phyloP scores from a whole-genome alignment of 805 yeast genomes.

The Ogataea dorogensis region DNA sequence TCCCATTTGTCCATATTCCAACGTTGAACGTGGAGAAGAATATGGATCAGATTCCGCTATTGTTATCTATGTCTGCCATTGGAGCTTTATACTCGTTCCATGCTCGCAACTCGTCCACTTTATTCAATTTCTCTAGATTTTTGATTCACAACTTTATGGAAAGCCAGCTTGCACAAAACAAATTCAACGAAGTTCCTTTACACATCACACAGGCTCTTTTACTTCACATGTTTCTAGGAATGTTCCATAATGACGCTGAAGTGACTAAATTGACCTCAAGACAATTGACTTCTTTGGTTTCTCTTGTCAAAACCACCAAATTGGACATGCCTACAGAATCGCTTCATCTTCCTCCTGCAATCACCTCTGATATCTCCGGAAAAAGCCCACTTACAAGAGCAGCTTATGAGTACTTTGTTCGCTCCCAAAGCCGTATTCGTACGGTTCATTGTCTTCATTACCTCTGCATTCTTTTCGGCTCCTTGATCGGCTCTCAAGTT shows the following conservation, averaged over 20 bases:
- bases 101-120: slow-evolving; percentile 67
- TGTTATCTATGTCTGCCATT: slow-evolving; percentile 79
- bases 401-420: slow-evolving; percentile 50
- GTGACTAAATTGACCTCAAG: slow-evolving; percentile 47
- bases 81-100: slow-evolving; percentile 88
- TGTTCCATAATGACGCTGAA: slow-evolving; percentile 55
- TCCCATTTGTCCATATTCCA: slow-evolving; percentile 81
- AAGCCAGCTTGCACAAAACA: slow-evolving; percentile 41
- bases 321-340: slow-evolving; percentile 50
- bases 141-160: slow-evolving; percentile 69
- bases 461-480: slow-evolving; percentile 46
- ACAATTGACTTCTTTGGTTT: slow-evolving; percentile 53
- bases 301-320: slow-evolving; percentile 51
- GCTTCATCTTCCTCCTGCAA: slow-evolving; percentile 42
- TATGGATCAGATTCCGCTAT: slow-evolving; percentile 58
- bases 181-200: slow-evolving; percentile 52
- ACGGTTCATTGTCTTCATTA: slow-evolving; percentile 52
- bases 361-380: slow-evolving; percentile 21
- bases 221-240: slow-evolving; percentile 53
- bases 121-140: slow-evolving; percentile 65
- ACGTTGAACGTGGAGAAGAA: slow-evolving; percentile 47
- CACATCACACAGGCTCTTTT: slow-evolving; percentile 57
- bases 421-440: slow-evolving; percentile 55
- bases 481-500: slow-evolving; percentile 42
- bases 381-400: slow-evolving; percentile 30